Evolutionary conservation across 1,284 basidiomycete species (phyloP).

Genomic region (Puccinia horiana): DNA sequence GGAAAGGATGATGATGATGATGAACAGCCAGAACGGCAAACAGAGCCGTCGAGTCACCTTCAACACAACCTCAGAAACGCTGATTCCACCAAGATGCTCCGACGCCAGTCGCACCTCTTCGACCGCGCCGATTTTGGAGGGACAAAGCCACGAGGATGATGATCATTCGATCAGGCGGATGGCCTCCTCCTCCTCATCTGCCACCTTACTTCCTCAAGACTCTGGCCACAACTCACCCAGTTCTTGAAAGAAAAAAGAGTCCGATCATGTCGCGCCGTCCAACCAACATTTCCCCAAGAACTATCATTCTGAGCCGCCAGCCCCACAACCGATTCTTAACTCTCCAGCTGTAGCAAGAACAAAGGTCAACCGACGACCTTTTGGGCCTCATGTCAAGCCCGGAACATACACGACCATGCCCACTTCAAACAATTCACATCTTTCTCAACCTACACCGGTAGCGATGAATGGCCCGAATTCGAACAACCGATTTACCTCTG

Average conservation of each 20-base stretch:
- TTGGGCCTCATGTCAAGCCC: constrained; percentile 15
- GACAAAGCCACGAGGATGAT: constrained; percentile 15
- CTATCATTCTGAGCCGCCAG: constrained; percentile 1
- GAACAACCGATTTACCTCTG: constrained; percentile 22
- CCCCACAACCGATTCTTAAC: constrained; percentile 14
- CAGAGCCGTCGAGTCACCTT: constrained; percentile 42
- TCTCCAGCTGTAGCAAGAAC: constrained; percentile 17
- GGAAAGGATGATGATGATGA: constrained; percentile 31
- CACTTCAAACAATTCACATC: constrained; percentile 8
- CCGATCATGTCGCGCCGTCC: neutral
- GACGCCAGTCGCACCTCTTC: constrained; percentile 43
- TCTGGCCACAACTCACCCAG: neutral
- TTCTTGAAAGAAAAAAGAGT: constrained; percentile 28
- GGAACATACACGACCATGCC: neutral
- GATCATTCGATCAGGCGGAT: constrained; percentile 30
- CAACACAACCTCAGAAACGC: constrained; percentile 36
- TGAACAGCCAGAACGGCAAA: constrained; percentile 39
- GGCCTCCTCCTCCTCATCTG: constrained; percentile 41
- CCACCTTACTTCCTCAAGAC: constrained; percentile 31
- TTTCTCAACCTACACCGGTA: constrained; percentile 11
- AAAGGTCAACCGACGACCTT: constrained; percentile 23
- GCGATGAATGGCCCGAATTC: constrained; percentile 15
- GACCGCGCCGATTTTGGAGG: constrained; percentile 29
- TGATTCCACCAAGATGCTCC: constrained; percentile 12
- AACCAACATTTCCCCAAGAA: neutral